These are phyloP conservation scores for Rhodotorula sp. DNA, from an alignment of 1,284 basidiomycete genomes.

Conservation along the genomic window DNA sequence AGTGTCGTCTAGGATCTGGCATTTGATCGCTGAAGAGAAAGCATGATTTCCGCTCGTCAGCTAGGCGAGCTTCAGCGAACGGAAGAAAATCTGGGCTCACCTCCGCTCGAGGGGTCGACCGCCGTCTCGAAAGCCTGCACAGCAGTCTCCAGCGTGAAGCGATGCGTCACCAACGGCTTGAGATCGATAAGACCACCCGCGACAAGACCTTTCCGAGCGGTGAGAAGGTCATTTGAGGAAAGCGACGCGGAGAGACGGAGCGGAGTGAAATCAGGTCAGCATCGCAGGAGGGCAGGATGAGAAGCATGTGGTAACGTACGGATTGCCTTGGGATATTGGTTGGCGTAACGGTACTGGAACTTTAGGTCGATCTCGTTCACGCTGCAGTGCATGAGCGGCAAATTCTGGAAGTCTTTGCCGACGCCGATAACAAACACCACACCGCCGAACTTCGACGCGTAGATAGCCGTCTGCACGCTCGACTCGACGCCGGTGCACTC, in stretches of 20 bases:
- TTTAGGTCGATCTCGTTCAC: slow-evolving; percentile 58
- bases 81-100: not conserved
- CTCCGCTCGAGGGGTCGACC: slow-evolving; percentile 57
- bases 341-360: slow-evolving; percentile 39
- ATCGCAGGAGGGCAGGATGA: not conserved
- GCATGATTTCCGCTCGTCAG: not conserved
- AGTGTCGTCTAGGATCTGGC: not conserved
- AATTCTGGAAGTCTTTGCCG: slow-evolving; percentile 50
- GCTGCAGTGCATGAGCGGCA: slow-evolving; percentile 43
- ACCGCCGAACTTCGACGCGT: slow-evolving; percentile 43
- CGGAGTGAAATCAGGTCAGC: not conserved
- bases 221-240: not conserved
- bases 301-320: not conserved
- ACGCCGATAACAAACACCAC: slow-evolving; percentile 54
- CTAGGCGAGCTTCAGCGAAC: not conserved
- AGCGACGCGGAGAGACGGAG: not conserved
- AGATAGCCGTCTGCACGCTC: slow-evolving; percentile 78
- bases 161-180: slow-evolving; percentile 83
- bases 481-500: slow-evolving; percentile 88
- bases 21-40: not conserved
- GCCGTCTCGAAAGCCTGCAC: slow-evolving; percentile 77
- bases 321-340: slow-evolving; percentile 31
- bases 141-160: slow-evolving; percentile 72
- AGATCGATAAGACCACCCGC: slow-evolving; percentile 76
- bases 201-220: slow-evolving; percentile 57